Evolutionary conservation across 192 early-diverging fungal genomes (phyloP), one percentile per base, ranked within the genome.

Genomic region (Pilobolus umbonatus): DNA sequence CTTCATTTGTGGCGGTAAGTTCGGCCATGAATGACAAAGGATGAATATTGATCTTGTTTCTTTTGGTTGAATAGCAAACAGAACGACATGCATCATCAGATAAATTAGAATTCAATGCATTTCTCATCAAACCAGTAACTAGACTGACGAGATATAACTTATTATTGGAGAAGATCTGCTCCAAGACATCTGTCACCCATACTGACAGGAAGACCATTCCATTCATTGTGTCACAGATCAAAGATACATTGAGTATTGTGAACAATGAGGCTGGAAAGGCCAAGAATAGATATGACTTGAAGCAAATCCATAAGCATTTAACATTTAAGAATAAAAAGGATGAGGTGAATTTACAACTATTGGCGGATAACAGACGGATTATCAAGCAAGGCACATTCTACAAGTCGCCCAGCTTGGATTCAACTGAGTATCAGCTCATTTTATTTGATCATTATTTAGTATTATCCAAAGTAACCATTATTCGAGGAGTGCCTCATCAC

Each of bases 211-310:
- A 72, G 34, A 69, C 84, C 28, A 74, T 98, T 14, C 83, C 84
- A 19, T 65, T 82, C 57, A 89, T 82, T 17, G 70, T 91, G 6
- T 67, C 55, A 24, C 77, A 79, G 22, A 84, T 96, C 57, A 83
- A 83, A 65, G 78, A 76, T 26, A 81, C 92, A 65, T 75, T 96
- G 43, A 65, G 72, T 45, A 78, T 75, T 25, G 90, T 98, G 68
- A 95, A 98, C 68, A 48, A 67, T 14, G 92, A 90, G 64, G 85
- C 91, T 1, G 95, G 95, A 9, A 86, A 83, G 62, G 85, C 94
- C 10, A 85, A 93, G 67, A 95, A 95, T 72, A 69, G 77, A 11
- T 81, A 95, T 64, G 87, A 91, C 60, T 71, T 98, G 45, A 72
- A 77, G 60, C 83, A 82, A 58, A 75, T 97, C 22, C 77, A 89